Evolutionary conservation across 2,329 filamentous ascomycete species (phyloP).

Genomic region (Neobulgaria alba): DNA sequence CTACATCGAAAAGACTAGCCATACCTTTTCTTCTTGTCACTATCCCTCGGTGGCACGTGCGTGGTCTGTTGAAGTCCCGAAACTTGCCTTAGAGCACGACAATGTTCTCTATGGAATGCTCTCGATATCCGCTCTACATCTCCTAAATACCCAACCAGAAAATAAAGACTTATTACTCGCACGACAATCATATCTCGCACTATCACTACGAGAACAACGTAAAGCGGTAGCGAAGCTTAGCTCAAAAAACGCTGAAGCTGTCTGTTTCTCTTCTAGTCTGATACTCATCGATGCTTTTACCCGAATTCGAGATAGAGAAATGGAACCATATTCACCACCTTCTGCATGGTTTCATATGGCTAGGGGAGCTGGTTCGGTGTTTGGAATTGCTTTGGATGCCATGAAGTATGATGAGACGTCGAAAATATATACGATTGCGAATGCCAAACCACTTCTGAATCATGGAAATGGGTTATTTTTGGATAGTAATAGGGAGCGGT

Average conservation of each 20-base stretch:
- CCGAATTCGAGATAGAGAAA: conserved; percentile 9
- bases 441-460: background rate
- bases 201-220: conserved; percentile 13
- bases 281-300: conserved; percentile 15
- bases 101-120: conserved; percentile 16
- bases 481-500: conserved; percentile 8
- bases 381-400: conserved; percentile 12
- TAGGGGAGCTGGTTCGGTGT: conserved; percentile 4
- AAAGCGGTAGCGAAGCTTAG: conserved; percentile 11
- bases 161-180: conserved; percentile 6
- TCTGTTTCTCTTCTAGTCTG: conserved; percentile 13
- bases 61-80: conserved; percentile 7
- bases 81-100: conserved; percentile 14
- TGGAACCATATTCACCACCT: conserved; percentile 14
- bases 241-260: conserved; percentile 14
- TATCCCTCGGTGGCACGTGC: conserved; percentile 2
- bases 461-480: conserved; percentile 7
- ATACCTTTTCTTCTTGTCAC: conserved; percentile 7
- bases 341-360: conserved; percentile 15
- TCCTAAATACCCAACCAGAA: conserved; percentile 9
- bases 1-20: conserved; percentile 13
- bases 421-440: conserved; percentile 5
- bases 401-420: conserved; percentile 7
- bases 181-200: conserved; percentile 13
- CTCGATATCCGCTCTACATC: conserved; percentile 16